phyloP scores from a whole-genome alignment of 306 rosid genomes.

The Vigna unguiculata region DNA sequence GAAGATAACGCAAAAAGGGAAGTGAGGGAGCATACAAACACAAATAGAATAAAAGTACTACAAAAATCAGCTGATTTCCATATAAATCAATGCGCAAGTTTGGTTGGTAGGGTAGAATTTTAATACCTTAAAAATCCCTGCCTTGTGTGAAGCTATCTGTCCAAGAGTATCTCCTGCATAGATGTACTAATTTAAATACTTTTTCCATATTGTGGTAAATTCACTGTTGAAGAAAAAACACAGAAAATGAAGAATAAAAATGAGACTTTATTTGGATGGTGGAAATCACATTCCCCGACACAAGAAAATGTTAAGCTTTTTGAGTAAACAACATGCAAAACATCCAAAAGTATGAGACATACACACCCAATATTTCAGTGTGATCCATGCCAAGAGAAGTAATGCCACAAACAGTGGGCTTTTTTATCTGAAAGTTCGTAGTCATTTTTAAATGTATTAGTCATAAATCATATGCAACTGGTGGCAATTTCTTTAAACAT shows the following conservation, averaged over 20 bases:
- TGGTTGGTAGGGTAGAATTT: constrained; percentile 36
- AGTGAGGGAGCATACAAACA: constrained; percentile 36
- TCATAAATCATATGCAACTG: neutral
- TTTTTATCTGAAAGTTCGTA: constrained; percentile 60
- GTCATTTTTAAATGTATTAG: constrained; percentile 35
- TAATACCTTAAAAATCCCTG: constrained; percentile 81
- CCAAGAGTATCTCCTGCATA: constrained; percentile 69
- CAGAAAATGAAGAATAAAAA: constrained; percentile 10
- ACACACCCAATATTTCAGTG: constrained; percentile 65
- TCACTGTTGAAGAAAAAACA: constrained; percentile 14
- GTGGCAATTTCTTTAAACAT: neutral
- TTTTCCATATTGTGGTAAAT: constrained; percentile 13
- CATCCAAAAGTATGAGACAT: constrained; percentile 30
- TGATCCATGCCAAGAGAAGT: constrained; percentile 87
- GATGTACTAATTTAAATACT: constrained; percentile 14
- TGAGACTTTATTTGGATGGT: constrained; percentile 33
- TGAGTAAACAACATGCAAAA: constrained; percentile 41
- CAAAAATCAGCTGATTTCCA: constrained; percentile 40
- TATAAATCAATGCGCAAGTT: constrained; percentile 41
- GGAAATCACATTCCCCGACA: constrained; percentile 22
- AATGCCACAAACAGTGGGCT: constrained; percentile 81
- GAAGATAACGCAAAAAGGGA: constrained; percentile 51
- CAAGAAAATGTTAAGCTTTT: constrained; percentile 13
- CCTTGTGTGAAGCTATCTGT: constrained; percentile 77
- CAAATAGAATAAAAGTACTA: constrained; percentile 47